These are phyloP conservation scores for Plasmodium fragile DNA, from an alignment of 169 alveolate species.

Conservation along the genomic window DNA sequence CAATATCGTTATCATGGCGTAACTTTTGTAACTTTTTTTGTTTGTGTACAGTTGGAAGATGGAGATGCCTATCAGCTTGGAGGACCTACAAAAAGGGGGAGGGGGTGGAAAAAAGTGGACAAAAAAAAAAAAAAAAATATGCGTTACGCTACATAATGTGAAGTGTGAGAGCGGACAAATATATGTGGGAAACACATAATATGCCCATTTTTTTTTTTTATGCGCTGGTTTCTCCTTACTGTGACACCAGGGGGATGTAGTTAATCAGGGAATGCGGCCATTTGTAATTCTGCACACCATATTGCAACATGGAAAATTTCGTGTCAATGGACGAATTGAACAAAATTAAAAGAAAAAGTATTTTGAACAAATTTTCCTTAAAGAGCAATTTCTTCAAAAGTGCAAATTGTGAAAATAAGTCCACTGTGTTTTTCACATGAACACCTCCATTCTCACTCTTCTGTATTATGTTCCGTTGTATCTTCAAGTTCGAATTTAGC, in stretches of 20 bases:
- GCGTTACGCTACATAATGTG: not conserved
- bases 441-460: constrained; percentile 35
- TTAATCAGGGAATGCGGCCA: constrained; percentile 65
- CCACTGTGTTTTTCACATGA: constrained; percentile 23
- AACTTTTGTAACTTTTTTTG: constrained; percentile 28
- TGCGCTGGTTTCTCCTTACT: constrained; percentile 23
- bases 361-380: constrained; percentile 56
- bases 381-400: constrained; percentile 36
- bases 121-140: too few relatives aligned
- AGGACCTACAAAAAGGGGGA: constrained; percentile 10
- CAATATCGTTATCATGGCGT: constrained; percentile 49
- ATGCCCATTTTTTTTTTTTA: not conserved
- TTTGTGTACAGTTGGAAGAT: constrained; percentile 55
- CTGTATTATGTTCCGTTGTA: constrained; percentile 21
- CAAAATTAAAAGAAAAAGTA: constrained; percentile 39
- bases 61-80: constrained; percentile 61
- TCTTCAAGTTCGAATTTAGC: constrained; percentile 11
- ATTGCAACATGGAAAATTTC: constrained; percentile 31
- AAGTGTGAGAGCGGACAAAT: not conserved
- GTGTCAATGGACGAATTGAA: constrained; percentile 65
- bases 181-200: not conserved
- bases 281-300: constrained; percentile 63
- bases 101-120: not conserved
- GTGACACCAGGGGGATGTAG: constrained; percentile 60
- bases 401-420: constrained; percentile 29